Evolutionary conservation across 129 eudicot genomes (phyloP).

Genomic region (Tagetes erecta): DNA sequence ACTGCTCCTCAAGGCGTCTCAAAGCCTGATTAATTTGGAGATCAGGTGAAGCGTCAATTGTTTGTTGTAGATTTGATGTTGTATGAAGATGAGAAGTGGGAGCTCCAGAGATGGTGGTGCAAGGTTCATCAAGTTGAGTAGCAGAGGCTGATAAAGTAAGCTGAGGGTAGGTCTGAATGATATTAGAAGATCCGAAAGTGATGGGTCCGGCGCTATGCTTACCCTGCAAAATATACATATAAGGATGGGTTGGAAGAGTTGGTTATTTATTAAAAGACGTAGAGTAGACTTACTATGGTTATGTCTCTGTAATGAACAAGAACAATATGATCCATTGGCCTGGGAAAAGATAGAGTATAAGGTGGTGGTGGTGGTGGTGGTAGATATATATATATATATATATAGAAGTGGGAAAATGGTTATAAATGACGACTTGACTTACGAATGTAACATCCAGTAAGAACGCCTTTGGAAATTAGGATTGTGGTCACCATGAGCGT

Average conservation of each 20-base stretch:
- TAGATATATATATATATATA: too few relatives aligned
- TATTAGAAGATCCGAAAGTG: conserved; percentile 52
- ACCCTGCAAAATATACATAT: conserved; percentile 31
- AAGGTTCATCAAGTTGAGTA: conserved; percentile 45
- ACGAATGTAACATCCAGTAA: conserved; percentile 96
- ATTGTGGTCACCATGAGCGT: conserved; percentile 80
- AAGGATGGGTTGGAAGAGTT: too few relatives aligned
- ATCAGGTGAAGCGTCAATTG: conserved; percentile 38
- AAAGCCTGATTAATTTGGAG: conserved; percentile 55
- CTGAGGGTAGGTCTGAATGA: conserved; percentile 54
- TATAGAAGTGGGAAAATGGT: too few relatives aligned
- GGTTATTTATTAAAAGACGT: too few relatives aligned
- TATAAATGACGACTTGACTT: conserved; percentile 30
- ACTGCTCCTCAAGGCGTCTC: conserved; percentile 62
- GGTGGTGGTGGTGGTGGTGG: too few relatives aligned
- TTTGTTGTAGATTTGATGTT: conserved; percentile 18
- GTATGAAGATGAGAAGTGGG: conserved; percentile 46
- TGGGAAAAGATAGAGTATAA: not conserved
- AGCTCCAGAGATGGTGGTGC: conserved; percentile 43
- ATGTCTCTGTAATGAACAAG: conserved; percentile 98
- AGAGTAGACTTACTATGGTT: conserved; percentile 50
- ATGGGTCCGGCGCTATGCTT: conserved; percentile 47
- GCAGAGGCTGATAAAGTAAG: conserved; percentile 40
- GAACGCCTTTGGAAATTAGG: conserved; percentile 90
- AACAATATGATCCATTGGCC: conserved; percentile 93